Evolutionary conservation across 371 early-diverging fungal genomes (phyloP), one percentile per base, ranked within the genome.

Genomic region (Haplosporangium sp.): DNA sequence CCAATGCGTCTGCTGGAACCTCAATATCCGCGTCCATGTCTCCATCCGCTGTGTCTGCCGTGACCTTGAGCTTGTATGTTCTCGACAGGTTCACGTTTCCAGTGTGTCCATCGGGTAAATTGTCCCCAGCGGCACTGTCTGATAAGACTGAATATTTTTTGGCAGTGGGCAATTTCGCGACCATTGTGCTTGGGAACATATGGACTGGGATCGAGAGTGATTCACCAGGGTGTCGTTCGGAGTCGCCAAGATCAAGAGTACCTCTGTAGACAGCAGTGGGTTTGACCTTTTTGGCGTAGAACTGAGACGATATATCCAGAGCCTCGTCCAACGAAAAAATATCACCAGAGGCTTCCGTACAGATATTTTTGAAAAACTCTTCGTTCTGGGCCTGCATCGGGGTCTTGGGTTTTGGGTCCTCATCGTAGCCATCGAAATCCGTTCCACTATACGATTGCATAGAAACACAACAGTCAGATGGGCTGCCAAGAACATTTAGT

Each of bases 81-180:
- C 84, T 73, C 11, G 83, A 83, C 48, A 71, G 74, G 12, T 62
- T 82, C 0, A 93, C 91, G 16, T 71, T 71, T 29, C 84, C 82
- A 1, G 88, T 84, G 2, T 59, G 71, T n/a, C 67, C 77, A 1
- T 60, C 77, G 10, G 72, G 77, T 0, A 74, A 50, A 9, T 72
- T 63, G 12, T 68, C 59, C 13, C 62, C 76, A 0, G 62, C 51
- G 3, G 62, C 61, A 29, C 52, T 45, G 38, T 87, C 84, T 14
- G 91, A 87, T 7, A 90, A 53, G 0, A 79, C 59, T 0, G 93
- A 92, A 62, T 82, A 90, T 69, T 93, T 92, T 55, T 86, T 90
- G 37, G 86, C 77, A 1, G 83, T 79, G 5, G 88, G 88, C 6
- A 85, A 53, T 48, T 83, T 87, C 8, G 76, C 67, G 46, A 83